Evolutionary conservation across 176 grass and related monocot species (phyloP).

Genomic region (Triticum dicoccoides): DNA sequence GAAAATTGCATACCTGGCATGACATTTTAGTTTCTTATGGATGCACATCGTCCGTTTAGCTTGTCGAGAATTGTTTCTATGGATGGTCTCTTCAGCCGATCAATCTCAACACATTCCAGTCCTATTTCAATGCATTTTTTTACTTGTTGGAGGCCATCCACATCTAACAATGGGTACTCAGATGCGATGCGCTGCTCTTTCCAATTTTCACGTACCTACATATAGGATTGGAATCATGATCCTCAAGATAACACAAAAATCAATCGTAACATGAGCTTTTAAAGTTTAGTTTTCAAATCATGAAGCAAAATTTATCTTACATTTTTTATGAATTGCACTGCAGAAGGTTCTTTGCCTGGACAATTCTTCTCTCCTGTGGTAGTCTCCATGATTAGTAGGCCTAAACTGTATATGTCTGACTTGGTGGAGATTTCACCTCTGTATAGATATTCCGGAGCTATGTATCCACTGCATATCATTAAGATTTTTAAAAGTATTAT

Average conservation of each 20-base stretch:
- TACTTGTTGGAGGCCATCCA: conserved; percentile 1
- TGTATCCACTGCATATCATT: conserved; percentile 23
- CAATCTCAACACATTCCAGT: conserved; percentile 15
- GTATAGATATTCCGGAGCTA: conserved; percentile 39
- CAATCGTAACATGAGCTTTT: background rate
- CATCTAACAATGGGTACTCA: background rate
- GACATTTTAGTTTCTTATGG: background rate
- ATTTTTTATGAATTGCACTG: conserved; percentile 15
- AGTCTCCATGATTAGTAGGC: conserved; percentile 35
- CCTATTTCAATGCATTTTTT: conserved; percentile 16
- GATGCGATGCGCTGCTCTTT: background rate
- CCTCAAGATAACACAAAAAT: background rate
- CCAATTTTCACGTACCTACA: conserved; percentile 18
- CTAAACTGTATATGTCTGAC: conserved; percentile 39
- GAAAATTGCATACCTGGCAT: background rate
- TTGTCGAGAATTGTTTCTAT: background rate
- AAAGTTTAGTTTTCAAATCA: background rate
- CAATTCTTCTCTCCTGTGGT: conserved; percentile 10
- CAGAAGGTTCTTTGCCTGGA: background rate
- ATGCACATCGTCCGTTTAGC: background rate
- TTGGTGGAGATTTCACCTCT: conserved; percentile 29
- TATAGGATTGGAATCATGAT: background rate
- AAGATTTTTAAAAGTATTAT: background rate
- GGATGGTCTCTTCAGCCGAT: conserved; percentile 16
- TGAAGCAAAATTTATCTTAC: conserved; percentile 2